phyloP scores from a whole-genome alignment of 768 basidiomycete genomes.

The Mycena filopes region DNA sequence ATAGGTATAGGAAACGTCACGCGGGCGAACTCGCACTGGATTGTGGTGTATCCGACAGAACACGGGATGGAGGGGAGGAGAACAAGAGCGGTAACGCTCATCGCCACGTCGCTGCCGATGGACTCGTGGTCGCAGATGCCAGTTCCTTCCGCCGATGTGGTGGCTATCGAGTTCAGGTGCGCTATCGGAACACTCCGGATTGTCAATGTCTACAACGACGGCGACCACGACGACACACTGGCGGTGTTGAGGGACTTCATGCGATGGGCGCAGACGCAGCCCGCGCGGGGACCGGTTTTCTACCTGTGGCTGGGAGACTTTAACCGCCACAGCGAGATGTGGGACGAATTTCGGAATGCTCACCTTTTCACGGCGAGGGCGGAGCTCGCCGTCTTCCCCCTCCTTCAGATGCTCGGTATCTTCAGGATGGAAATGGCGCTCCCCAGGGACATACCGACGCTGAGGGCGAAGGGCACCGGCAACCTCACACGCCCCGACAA shows the following conservation, averaged over 20 bases:
- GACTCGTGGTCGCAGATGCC: slow-evolving; percentile 21
- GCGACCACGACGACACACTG: neutral
- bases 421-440: slow-evolving; percentile 13
- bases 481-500: neutral
- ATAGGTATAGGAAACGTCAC: neutral
- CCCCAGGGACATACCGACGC: neutral
- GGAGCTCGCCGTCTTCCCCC: slow-evolving; percentile 16
- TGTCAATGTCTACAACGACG: too few species aligned
- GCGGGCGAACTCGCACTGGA: slow-evolving; percentile 4
- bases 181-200: neutral
- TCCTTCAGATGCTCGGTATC: slow-evolving; percentile 20
- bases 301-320: neutral
- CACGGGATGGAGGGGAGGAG: neutral
- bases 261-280: neutral
- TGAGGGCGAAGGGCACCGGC: neutral
- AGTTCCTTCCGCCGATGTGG: slow-evolving; percentile 29
- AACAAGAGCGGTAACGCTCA: neutral
- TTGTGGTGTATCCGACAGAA: neutral
- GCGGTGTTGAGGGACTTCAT: neutral
- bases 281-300: neutral
- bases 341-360: slow-evolving; percentile 46
- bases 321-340: slow-evolving; percentile 26
- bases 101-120: neutral
- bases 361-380: slow-evolving; percentile 36
- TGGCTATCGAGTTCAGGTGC: slow-evolving; percentile 35